A percentile compares a stretch with the other conserved stretches of the same genome.
Conservation (phyloP, 345 rosid species). For the Murraya paniculata region DNA sequence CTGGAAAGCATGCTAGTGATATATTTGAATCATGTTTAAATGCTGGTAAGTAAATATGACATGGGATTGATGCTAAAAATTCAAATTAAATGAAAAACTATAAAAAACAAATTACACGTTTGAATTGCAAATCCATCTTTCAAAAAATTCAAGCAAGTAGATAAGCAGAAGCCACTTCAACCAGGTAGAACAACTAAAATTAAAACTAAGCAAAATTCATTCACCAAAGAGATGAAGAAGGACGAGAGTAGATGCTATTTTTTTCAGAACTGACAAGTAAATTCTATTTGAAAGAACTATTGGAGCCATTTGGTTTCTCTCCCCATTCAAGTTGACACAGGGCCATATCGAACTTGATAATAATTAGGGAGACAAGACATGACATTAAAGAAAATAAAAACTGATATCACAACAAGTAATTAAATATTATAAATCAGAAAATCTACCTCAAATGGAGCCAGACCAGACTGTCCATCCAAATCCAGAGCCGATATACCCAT, state of each 20-base stretch:
- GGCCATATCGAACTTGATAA: background rate
- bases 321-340: background rate
- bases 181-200: background rate
- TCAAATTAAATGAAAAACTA: background rate
- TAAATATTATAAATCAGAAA: background rate
- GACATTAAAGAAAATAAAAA: constrained; percentile 4
- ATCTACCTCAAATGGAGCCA: constrained; percentile 92
- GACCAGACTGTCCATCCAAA: constrained; percentile 64
- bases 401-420: background rate
- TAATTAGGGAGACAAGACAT: background rate
- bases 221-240: background rate
- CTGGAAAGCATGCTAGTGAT: background rate
- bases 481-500: constrained; percentile 83
- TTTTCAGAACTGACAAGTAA: background rate
- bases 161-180: constrained; percentile 1
- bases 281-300: background rate
- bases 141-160: background rate
- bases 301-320: background rate
- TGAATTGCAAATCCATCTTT: background rate
- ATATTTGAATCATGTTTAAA: background rate
- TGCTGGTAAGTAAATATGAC: background rate
- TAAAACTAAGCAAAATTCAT: background rate
- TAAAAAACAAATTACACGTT: background rate
- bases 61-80: background rate
- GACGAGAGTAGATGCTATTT: background rate